Evolutionary conservation across 208 protist genomes (phyloP).

Genomic region (Herpetomonas tarakana): DNA sequence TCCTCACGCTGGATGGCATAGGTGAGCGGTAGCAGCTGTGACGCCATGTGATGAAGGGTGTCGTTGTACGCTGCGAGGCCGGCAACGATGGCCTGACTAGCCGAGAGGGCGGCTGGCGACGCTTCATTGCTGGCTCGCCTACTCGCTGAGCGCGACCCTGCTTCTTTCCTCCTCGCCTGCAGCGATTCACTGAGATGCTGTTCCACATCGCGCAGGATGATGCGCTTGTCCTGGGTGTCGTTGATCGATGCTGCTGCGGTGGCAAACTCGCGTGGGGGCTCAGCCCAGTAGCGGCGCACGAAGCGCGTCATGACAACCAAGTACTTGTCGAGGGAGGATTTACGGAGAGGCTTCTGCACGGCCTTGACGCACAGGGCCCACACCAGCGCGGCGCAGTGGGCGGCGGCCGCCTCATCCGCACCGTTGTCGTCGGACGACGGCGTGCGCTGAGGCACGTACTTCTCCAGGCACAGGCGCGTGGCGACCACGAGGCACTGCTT

Average conservation of each 20-base stretch:
- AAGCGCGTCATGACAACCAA: constrained; percentile 27
- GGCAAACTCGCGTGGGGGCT: neutral
- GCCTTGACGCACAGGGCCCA: constrained; percentile 27
- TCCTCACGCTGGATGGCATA: constrained; percentile 1
- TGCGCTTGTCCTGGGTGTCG: too few species aligned
- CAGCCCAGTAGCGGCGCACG: constrained; percentile 13
- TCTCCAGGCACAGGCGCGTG: constrained; percentile 7
- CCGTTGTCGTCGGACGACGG: too few species aligned
- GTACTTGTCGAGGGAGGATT: constrained; percentile 31
- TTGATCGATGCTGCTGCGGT: too few species aligned
- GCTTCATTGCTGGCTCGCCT: too few species aligned
- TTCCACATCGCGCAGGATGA: too few species aligned
- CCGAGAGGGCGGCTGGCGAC: too few species aligned
- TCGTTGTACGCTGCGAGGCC: neutral
- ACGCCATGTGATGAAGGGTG: neutral
- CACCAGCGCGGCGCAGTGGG: constrained; percentile 6
- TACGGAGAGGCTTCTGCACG: constrained; percentile 12
- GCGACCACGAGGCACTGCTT: constrained; percentile 26
- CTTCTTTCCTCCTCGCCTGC: too few species aligned
- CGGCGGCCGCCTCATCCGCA: neutral
- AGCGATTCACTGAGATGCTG: too few species aligned
- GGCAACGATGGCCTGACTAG: neutral
- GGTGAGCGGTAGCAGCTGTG: neutral
- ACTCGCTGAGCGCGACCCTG: too few species aligned
- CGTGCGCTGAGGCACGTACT: neutral